Evolutionary conservation across 2,329 filamentous ascomycete species (phyloP).

Genomic region (Nakataea oryzae): DNA sequence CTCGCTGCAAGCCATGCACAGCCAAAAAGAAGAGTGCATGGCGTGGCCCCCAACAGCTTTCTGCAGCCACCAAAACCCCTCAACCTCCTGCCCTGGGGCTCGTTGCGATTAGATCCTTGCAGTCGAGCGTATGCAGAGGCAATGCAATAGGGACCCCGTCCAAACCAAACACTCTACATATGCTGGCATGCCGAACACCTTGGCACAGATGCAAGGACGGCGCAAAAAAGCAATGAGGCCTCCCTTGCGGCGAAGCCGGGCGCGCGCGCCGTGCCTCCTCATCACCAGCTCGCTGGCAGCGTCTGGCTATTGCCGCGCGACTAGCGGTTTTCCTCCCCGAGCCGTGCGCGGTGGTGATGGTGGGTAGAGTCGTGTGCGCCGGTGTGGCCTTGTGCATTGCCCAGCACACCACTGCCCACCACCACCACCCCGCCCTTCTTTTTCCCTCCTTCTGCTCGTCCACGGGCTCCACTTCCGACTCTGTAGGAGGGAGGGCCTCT

Average conservation of each 20-base stretch:
- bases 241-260: background rate
- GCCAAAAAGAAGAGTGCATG: background rate
- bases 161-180: too few relatives aligned
- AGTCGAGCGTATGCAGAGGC: too few relatives aligned
- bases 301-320: background rate
- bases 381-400: background rate
- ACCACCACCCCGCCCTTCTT: background rate
- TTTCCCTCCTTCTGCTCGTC: background rate
- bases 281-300: too few relatives aligned
- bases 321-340: background rate
- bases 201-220: background rate
- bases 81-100: too few relatives aligned
- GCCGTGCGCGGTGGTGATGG: too few relatives aligned
- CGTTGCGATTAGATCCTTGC: too few relatives aligned
- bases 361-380: too few relatives aligned
- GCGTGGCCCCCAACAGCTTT: too few relatives aligned
- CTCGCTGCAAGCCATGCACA: too few relatives aligned
- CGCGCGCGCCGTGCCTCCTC: too few relatives aligned
- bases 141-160: too few relatives aligned
- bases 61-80: too few relatives aligned
- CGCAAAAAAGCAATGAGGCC: background rate
- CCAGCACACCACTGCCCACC: background rate
- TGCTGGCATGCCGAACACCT: background rate
- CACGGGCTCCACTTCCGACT: background rate
- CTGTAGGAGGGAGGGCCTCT: background rate